phyloP scores from a whole-genome alignment of 2,329 filamentous ascomycete genomes.

The Lomentospora prolificans region DNA sequence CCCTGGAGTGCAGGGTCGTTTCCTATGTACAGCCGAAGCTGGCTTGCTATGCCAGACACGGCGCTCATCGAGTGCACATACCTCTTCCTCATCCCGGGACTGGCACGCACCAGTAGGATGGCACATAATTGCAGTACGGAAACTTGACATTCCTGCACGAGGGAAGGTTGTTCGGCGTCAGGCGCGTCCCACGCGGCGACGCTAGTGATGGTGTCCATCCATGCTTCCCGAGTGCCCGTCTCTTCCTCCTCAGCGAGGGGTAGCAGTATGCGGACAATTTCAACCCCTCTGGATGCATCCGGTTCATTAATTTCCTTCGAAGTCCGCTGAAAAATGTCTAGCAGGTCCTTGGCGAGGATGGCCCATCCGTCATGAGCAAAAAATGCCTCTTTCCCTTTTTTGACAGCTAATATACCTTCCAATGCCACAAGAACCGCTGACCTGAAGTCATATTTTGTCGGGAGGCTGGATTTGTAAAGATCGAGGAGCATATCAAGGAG shows the following conservation, averaged over 20 bases:
- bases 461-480: constrained; percentile 38
- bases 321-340: constrained; percentile 28
- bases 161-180: constrained; percentile 15
- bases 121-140: constrained; percentile 47
- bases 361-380: constrained; percentile 44
- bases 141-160: constrained; percentile 39
- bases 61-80: constrained; percentile 42
- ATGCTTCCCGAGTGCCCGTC: constrained; percentile 37
- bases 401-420: constrained; percentile 43
- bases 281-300: constrained; percentile 37
- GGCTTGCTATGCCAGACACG: constrained; percentile 36
- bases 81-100: constrained; percentile 34
- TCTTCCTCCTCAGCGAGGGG: constrained; percentile 38
- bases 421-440: constrained; percentile 48
- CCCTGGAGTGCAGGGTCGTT: constrained; percentile 25
- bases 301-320: constrained; percentile 17
- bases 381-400: constrained; percentile 37
- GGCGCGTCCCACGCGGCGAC: constrained; percentile 39
- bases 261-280: constrained; percentile 46
- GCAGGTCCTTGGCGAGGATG: constrained; percentile 39
- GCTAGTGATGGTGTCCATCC: constrained; percentile 45
- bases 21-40: constrained; percentile 25
- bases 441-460: constrained; percentile 38
- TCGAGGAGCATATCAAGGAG: constrained; percentile 55
- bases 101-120: constrained; percentile 37